Evolutionary conservation across 1,284 basidiomycete species (phyloP).

Genomic region (Rhodotorula sp.): DNA sequence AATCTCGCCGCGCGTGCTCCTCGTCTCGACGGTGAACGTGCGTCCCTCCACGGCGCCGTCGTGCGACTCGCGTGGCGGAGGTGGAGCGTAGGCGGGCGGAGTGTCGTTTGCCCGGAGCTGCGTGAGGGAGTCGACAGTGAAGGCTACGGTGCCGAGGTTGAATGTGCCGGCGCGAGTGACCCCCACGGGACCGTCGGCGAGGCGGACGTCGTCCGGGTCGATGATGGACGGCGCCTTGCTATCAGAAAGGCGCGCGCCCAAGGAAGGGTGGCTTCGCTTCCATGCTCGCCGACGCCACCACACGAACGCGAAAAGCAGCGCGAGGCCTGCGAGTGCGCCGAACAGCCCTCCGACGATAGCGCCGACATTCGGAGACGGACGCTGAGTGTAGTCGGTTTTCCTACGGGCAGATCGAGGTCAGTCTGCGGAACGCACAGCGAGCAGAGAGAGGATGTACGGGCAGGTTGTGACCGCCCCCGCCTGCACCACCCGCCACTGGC

Average conservation of each 20-base stretch:
- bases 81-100: constrained; percentile 21
- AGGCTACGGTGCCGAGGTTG: constrained; percentile 31
- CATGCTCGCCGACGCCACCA: constrained; percentile 2
- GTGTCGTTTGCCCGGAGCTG: constrained; percentile 17
- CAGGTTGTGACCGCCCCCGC: constrained; percentile 16
- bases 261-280: too few relatives aligned
- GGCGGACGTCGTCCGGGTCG: constrained; percentile 7
- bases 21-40: background rate
- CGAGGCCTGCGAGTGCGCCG: constrained; percentile 10
- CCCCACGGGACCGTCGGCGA: background rate
- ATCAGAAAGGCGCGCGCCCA: background rate
- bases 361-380: background rate
- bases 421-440: rapidly evolving
- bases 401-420: background rate
- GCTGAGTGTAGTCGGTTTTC: constrained; percentile 10
- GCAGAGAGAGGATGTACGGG: constrained; percentile 4
- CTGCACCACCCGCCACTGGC: constrained; percentile 25
- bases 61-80: background rate
- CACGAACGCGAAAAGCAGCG: constrained; percentile 1
- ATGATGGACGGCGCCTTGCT: background rate
- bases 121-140: constrained; percentile 27
- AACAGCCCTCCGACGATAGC: constrained; percentile 26
- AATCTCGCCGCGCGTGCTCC: background rate
- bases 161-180: constrained; percentile 28
- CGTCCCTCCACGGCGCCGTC: background rate